Conservation (phyloP, 305 asterid genomes). For the Lippia alba region DNA sequence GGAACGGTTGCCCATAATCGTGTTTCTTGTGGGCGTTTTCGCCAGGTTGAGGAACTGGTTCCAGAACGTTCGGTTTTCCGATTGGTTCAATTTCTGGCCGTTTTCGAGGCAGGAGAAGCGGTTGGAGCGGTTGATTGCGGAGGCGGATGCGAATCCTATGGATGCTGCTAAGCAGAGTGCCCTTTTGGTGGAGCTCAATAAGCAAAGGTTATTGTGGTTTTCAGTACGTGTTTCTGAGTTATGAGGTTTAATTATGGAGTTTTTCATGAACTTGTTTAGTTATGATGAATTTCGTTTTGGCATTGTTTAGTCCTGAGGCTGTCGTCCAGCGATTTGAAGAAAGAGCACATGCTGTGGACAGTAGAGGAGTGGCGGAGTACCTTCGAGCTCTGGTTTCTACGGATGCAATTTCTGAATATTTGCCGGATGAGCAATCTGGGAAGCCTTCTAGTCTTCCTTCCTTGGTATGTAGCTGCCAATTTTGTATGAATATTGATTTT, state of each 20-base stretch:
- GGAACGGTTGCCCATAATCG: constrained; percentile 61
- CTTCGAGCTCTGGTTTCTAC: constrained; percentile 88
- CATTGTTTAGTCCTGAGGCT: constrained; percentile 75
- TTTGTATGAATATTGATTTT: neutral
- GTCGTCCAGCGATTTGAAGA: constrained; percentile 95
- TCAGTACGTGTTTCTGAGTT: constrained; percentile 19
- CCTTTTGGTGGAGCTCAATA: constrained; percentile 87
- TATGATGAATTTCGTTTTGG: constrained; percentile 37
- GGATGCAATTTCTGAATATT: constrained; percentile 78
- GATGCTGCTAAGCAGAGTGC: constrained; percentile 77
- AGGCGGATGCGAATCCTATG: constrained; percentile 85
- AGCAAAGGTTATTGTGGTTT: constrained; percentile 61
- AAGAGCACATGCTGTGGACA: constrained; percentile 85
- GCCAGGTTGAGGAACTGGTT: constrained; percentile 56
- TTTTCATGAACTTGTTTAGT: constrained; percentile 14
- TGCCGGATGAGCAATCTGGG: constrained; percentile 93
- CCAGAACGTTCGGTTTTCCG: constrained; percentile 57
- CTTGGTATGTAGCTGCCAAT: constrained; percentile 53
- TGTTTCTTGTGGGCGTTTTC: constrained; percentile 64
- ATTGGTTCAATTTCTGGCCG: constrained; percentile 91
- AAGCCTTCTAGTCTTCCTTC: constrained; percentile 93
- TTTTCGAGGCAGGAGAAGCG: constrained; percentile 84
- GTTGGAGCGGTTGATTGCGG: constrained; percentile 70
- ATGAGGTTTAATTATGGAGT: neutral
- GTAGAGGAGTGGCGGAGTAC: constrained; percentile 91